Base-by-base conservation (phyloP, 352 stramenopile genomes). In the Phytophthora vignae region DNA sequence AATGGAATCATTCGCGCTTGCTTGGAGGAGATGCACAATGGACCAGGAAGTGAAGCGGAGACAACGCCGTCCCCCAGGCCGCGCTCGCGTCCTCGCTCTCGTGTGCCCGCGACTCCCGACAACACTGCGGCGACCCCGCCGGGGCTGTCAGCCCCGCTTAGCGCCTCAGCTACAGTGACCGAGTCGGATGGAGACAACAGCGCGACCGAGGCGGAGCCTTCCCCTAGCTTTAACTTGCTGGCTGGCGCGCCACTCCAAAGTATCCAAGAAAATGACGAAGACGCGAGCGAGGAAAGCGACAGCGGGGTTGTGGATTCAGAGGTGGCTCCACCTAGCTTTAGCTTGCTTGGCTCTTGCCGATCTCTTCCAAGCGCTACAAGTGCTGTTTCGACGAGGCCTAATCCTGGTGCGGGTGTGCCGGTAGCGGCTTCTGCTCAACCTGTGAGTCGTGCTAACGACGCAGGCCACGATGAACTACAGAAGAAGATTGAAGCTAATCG, bases 401-500 rank as follows among this genome's bases (percentile, higher is more conserved):
- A 5, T 22, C 52, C 40, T 44, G 27, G 17, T 44, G 1, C 19
- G 11, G 12, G 3, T 31, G 40, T 49, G 17, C 12, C 55, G 52
- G 25, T 22, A 44, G 8, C 1, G 22, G 15, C n/a, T 29, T 19
- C 22, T 22, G 9, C 36, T 19, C 10, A 59, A 52, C 21, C 44
- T 12, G 15, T 38, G 11, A 53, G 22, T 15, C 4, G 31, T 14
- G 9, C 42, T 44, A 17, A 69, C 31, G 48, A 63, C 50, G n/a
- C 22, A 22, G 36, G n/a, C 27, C 50, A 61, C 17, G 52, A 53
- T 29, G 70, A 73, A 44, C 40, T 87, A 3, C 78, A 71, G 8
- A 76, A 81, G 46, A 88, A 85, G n/a, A 88, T 93, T 25, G 86
- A 94, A 80, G 76, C 77, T 36, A 93, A 95, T 53, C 78, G 86